Base-by-base conservation (phyloP, 108 stramenopile genomes). In the Cyclotella kingstonii region DNA sequence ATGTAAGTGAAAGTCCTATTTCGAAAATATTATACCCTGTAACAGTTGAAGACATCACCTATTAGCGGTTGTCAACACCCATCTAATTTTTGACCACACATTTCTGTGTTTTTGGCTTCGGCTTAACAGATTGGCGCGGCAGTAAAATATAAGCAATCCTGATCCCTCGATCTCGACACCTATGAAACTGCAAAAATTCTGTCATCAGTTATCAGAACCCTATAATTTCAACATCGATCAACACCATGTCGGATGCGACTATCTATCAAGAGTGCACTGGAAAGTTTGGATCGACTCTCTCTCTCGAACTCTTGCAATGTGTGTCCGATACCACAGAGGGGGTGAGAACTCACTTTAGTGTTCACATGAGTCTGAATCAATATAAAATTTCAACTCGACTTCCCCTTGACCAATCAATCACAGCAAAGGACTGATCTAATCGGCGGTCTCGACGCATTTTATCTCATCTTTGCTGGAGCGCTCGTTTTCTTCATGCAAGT, bases 401-500 rank as follows among this genome's bases (percentile, higher is more conserved):
- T 56, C n/a, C 46, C 14, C 47, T 1, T 1, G 23, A 5, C 4
- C 28, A 48, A 22, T 35, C 7, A 21, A 40, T 60, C 4, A 35
- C 43, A 74, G 76, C 42, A 30, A 22, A 54, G 36, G 18, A 18
- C 42, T 5, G 60, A 49, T 18, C 26, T 78, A 15, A 34, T 44
- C 40, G 41, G 61, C 21, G 87, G 90, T 60, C 44, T 89, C 21
- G 74, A 92, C 59, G 63, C 73, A 19, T 87, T 92, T 74, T 92
- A 82, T 68, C 82, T 92, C 41, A 63, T 92, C 27, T 92, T 80
- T 49, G 80, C 90, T 2, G 91, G 87, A 52, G 81, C 84, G 25
- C 81, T 93, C 51, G 91, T 96, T 56, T 93, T 90, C 76, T 70
- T 94, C 60, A 96, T 96, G 95, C 95, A 96, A 78, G 44, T 81